phyloP scores from a whole-genome alignment of 768 basidiomycete genomes.

The Russula compacta region DNA sequence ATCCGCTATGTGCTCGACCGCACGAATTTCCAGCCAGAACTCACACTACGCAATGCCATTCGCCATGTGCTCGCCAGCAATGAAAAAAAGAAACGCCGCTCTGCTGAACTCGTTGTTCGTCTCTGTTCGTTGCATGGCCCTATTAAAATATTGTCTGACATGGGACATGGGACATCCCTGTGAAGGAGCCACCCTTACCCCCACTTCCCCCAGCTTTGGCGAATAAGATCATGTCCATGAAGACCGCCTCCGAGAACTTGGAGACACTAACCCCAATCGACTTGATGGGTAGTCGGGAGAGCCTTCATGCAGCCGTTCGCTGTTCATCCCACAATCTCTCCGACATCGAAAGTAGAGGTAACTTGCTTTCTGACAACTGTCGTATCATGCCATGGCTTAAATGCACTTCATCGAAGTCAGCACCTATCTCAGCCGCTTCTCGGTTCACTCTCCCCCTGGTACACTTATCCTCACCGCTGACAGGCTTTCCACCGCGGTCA shows the following conservation, averaged over 20 bases:
- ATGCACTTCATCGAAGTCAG: conserved; percentile 3
- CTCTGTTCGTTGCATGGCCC: not conserved
- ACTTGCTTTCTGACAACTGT: not conserved
- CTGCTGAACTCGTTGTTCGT: not conserved
- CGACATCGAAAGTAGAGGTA: conserved; percentile 17
- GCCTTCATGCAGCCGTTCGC: conserved; percentile 8
- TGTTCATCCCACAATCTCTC: conserved; percentile 1
- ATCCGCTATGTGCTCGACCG: conserved; percentile 56
- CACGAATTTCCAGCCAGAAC: conserved; percentile 65
- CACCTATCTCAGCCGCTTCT: conserved; percentile 14
- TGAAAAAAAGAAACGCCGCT: conserved; percentile 7
- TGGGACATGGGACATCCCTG: not conserved
- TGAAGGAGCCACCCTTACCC: not conserved
- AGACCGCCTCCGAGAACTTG: not conserved
- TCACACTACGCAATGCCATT: conserved; percentile 67
- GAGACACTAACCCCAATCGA: conserved; percentile 13
- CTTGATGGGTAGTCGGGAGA: conserved; percentile 3
- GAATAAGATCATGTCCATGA: not conserved
- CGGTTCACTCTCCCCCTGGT: conserved; percentile 22
- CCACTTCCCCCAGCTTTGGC: conserved; percentile 3
- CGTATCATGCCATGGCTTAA: not conserved
- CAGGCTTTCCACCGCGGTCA: conserved; percentile 8
- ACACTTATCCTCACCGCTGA: conserved; percentile 24
- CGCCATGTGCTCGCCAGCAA: conserved; percentile 35
- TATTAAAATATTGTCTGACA: not conserved